phyloP scores from a whole-genome alignment of 352 stramenopile genomes.

The Phytophthora pluvialis region DNA sequence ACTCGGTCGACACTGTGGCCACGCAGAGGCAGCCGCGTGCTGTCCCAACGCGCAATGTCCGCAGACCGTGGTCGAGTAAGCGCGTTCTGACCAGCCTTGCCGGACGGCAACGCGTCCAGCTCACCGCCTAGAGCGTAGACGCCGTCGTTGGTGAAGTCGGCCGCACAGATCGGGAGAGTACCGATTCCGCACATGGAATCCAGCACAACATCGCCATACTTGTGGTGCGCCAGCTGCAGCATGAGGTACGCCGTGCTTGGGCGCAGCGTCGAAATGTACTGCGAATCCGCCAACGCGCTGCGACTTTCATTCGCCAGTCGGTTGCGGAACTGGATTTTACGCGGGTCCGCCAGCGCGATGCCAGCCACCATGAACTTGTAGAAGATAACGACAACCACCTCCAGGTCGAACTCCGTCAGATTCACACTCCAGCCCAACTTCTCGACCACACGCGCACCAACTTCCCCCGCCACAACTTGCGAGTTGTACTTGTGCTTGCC shows the following conservation, averaged over 20 bases:
- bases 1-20: slow-evolving; percentile 62
- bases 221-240: slow-evolving; percentile 63
- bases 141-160: slow-evolving; percentile 52
- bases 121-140: slow-evolving; percentile 77
- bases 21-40: slow-evolving; percentile 59
- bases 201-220: slow-evolving; percentile 67
- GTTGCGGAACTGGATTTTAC: slow-evolving; percentile 69
- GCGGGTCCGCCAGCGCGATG: slow-evolving; percentile 65
- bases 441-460: slow-evolving; percentile 61
- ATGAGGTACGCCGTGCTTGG: slow-evolving; percentile 83
- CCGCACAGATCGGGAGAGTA: slow-evolving; percentile 72
- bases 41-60: slow-evolving; percentile 73
- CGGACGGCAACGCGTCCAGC: slow-evolving; percentile 55
- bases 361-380: slow-evolving; percentile 72
- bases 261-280: slow-evolving; percentile 81
- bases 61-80: slow-evolving; percentile 40
- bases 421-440: slow-evolving; percentile 72
- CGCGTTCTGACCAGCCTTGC: slow-evolving; percentile 65
- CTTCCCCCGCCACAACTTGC: slow-evolving; percentile 61
- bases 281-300: slow-evolving; percentile 49
- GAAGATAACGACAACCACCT: slow-evolving; percentile 81
- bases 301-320: slow-evolving; percentile 76
- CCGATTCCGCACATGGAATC: slow-evolving; percentile 87
- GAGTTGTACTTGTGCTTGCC: slow-evolving; percentile 80
- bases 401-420: slow-evolving; percentile 68